phyloP scores from a whole-genome alignment of 345 rosid species.

The Aquilaria sinensis region DNA sequence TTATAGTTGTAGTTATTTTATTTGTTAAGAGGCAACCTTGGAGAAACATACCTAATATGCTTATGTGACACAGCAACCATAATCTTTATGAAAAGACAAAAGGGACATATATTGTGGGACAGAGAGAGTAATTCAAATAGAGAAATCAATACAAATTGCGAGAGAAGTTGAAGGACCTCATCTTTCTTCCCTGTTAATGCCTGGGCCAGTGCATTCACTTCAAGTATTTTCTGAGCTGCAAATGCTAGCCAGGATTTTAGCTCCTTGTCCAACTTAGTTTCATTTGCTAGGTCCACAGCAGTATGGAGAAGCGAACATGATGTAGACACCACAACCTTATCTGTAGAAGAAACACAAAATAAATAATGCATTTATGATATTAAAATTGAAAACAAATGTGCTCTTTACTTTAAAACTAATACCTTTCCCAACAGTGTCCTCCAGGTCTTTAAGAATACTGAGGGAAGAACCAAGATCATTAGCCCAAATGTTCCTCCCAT shows the following conservation, averaged over 20 bases:
- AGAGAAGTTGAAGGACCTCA: conserved; percentile 34
- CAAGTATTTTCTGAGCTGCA: conserved; percentile 84
- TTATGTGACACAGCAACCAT: too few species aligned
- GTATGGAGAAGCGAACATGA: conserved; percentile 87
- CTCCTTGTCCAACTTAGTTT: conserved; percentile 66
- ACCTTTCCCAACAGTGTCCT: conserved; percentile 75
- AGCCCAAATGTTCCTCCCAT: conserved; percentile 97
- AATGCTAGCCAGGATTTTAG: conserved; percentile 88
- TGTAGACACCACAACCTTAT: conserved; percentile 76
- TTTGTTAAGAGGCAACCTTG: too few species aligned
- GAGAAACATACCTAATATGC: too few species aligned
- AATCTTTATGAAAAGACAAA: too few species aligned
- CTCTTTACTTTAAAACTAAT: conserved; percentile 1
- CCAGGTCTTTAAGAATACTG: conserved; percentile 42
- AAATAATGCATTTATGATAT: conserved; percentile 1
- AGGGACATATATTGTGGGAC: too few species aligned
- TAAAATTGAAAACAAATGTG: not conserved
- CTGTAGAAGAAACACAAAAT: conserved; percentile 23
- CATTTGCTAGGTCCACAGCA: conserved; percentile 78
- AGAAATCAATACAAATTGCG: conserved; percentile 2
- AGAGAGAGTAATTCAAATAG: not conserved
- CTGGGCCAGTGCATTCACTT: conserved; percentile 86
- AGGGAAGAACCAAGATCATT: conserved; percentile 72
- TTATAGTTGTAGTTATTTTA: too few species aligned
- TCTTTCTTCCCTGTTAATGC: conserved; percentile 63